Conservation (phyloP, 2,329 filamentous ascomycete species). For the Apiospora pterosperma region DNA sequence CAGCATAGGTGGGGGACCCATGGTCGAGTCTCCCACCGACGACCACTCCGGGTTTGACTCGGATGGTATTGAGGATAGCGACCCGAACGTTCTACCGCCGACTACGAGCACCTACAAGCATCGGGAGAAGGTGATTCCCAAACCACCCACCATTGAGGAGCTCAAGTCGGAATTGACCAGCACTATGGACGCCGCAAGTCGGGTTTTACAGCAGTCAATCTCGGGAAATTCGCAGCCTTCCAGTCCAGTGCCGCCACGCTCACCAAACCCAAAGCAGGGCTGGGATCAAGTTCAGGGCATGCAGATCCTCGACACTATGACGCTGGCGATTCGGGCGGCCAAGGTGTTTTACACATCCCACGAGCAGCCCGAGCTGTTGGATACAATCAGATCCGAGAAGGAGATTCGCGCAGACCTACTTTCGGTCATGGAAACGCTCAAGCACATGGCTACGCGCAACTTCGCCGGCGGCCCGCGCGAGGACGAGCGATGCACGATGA, state of each 20-base stretch:
- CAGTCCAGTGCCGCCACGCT: conserved; percentile 7
- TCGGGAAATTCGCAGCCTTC: conserved; percentile 5
- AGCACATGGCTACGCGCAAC: conserved; percentile 83
- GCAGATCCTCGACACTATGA: conserved; percentile 88
- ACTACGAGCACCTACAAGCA: conserved; percentile 95
- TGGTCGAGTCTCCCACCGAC: conserved; percentile 47
- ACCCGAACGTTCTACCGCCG: conserved; percentile 84
- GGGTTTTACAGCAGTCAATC: conserved; percentile 61
- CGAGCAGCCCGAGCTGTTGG: conserved; percentile 79
- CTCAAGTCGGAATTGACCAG: conserved; percentile 62
- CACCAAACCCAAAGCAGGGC: conserved; percentile 30
- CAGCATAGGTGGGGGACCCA: conserved; percentile 30
- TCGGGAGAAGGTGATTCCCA: conserved; percentile 75
- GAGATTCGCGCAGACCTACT: conserved; percentile 81
- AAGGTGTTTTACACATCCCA: conserved; percentile 97
- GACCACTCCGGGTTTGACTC: conserved; percentile 45
- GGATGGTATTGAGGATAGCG: conserved; percentile 61
- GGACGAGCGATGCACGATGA: conserved; percentile 74
- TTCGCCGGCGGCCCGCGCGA: conserved; percentile 79
- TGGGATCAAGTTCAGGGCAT: conserved; percentile 90
- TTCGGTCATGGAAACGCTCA: conserved; percentile 83
- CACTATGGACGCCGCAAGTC: conserved; percentile 35
- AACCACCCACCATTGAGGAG: conserved; percentile 77
- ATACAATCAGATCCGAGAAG: conserved; percentile 83
- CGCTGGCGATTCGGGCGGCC: conserved; percentile 89